Percentiles rank a stretch among this genome's conserved stretches.
These are phyloP conservation scores for Lentinus brumalis DNA, from an alignment of 768 basidiomycete genomes.

Conservation along the genomic window DNA sequence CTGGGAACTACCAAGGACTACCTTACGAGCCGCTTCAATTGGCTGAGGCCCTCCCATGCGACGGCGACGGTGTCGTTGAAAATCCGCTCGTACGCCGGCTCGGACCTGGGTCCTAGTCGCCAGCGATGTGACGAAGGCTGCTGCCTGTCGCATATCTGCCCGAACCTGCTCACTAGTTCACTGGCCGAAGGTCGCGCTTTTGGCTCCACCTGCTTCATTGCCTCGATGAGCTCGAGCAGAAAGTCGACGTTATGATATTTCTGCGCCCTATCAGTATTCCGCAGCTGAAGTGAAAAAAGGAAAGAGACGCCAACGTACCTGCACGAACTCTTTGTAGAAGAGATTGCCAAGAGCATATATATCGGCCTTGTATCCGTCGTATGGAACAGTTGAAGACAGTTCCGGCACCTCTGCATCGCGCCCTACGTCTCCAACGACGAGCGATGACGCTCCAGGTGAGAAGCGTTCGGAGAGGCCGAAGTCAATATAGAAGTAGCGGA, in stretches of 20 bases:
- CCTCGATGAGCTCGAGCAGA: conserved; percentile 10
- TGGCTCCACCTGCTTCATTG: conserved; percentile 15
- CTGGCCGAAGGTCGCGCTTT: conserved; percentile 7
- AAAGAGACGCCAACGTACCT: conserved; percentile 7
- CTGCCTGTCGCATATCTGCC: not conserved
- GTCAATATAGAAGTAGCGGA: conserved; percentile 32
- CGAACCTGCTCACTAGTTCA: conserved; percentile 2
- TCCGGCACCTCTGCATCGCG: conserved; percentile 29
- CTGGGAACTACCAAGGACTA: not conserved
- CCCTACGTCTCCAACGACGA: conserved; percentile 21
- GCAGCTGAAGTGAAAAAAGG: not conserved
- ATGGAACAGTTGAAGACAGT: conserved; percentile 19
- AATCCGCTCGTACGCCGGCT: conserved; percentile 12
- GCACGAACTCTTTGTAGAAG: conserved; percentile 20
- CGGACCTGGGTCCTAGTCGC: conserved; percentile 13
- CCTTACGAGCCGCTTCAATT: not conserved
- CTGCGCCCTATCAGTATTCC: conserved; percentile 8
- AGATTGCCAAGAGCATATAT: conserved; percentile 30
- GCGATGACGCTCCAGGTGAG: conserved; percentile 6
- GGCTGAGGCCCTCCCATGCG: conserved; percentile 13
- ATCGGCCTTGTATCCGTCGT: conserved; percentile 30
- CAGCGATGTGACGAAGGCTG: conserved; percentile 3
- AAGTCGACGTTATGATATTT: conserved; percentile 1
- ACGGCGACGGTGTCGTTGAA: conserved; percentile 22
- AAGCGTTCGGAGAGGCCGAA: conserved; percentile 25